Evolutionary conservation across 176 grass and related monocot species (phyloP).

Genomic region (Leersia perrieri): DNA sequence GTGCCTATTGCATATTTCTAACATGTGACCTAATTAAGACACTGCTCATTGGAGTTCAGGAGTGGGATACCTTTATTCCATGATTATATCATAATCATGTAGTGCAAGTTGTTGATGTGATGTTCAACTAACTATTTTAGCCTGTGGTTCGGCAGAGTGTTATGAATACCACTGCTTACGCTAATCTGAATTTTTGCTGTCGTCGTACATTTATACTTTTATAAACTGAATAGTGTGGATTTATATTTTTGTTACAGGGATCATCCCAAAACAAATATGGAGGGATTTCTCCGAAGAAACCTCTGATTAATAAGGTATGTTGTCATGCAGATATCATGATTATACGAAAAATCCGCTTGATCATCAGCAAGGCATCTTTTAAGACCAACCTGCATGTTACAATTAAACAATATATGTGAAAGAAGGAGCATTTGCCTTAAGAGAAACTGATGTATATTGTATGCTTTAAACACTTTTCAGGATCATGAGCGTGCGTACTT

Average conservation of each 20-base stretch:
- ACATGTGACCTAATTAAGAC: not conserved
- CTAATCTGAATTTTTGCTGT: not conserved
- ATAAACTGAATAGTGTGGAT: not conserved
- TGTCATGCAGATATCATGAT: not conserved
- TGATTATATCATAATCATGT: not conserved
- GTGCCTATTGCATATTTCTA: not conserved
- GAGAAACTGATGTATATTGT: not conserved
- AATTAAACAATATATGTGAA: not conserved
- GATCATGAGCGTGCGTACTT: conserved; percentile 52
- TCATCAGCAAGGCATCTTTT: not conserved
- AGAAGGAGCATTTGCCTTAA: not conserved
- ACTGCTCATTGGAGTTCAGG: not conserved
- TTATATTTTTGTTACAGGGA: not conserved
- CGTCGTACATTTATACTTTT: not conserved
- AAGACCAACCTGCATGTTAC: not conserved
- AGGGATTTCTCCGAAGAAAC: conserved; percentile 42
- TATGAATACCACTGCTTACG: not conserved
- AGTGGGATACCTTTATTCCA: not conserved
- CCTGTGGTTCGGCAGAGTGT: not conserved
- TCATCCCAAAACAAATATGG: conserved; percentile 38
- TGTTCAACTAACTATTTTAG: conserved; percentile 5
- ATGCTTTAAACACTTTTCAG: conserved; percentile 4
- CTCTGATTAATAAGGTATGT: conserved; percentile 44
- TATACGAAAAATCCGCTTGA: not conserved
- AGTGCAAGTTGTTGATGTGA: conserved; percentile 13